A percentile compares a stretch with the other conserved stretches of the same genome.
Conservation (phyloP, 1,284 basidiomycete species). For the Schizophyllum commune region DNA sequence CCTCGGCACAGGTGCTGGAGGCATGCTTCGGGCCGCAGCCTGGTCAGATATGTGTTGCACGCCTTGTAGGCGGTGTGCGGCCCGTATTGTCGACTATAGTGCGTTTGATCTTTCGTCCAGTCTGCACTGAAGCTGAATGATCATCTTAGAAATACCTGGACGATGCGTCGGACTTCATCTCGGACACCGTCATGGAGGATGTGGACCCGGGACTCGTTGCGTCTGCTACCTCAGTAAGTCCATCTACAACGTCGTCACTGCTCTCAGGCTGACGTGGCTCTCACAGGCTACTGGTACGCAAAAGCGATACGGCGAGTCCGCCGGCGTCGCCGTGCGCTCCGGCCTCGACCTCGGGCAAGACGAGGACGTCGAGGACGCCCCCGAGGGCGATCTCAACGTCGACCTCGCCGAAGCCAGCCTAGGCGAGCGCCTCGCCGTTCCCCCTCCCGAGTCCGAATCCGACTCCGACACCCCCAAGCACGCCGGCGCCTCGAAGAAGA, state of each 20-base stretch:
- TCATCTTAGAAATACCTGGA: slow-evolving; percentile 44
- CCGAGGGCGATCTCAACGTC: slow-evolving; percentile 69
- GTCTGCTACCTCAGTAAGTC: slow-evolving; percentile 21
- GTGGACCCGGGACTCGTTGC: slow-evolving; percentile 31
- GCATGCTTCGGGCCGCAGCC: slow-evolving; percentile 27
- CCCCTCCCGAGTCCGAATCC: slow-evolving; percentile 32
- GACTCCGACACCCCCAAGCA: slow-evolving; percentile 32
- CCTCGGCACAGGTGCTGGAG: slow-evolving; percentile 35
- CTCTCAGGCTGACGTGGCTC: not conserved
- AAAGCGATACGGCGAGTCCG: slow-evolving; percentile 61
- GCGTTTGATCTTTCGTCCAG: slow-evolving; percentile 21
- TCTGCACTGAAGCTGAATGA: not conserved
- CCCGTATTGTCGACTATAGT: slow-evolving; percentile 66
- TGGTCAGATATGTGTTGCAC: slow-evolving; percentile 49
- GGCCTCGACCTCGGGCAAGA: slow-evolving; percentile 59
- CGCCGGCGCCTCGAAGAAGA: slow-evolving; percentile 21
- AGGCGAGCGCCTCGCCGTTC: slow-evolving; percentile 70
- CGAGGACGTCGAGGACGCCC: slow-evolving; percentile 39
- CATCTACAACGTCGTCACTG: not conserved
- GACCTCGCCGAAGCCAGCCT: slow-evolving; percentile 86
- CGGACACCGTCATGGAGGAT: slow-evolving; percentile 46
- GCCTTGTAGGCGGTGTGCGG: slow-evolving; percentile 55
- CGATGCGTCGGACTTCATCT: slow-evolving; percentile 46
- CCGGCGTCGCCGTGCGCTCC: slow-evolving; percentile 52
- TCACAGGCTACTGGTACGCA: slow-evolving; percentile 18